Percentiles rank a stretch among this genome's conserved stretches.
Conservation (phyloP, 2,329 filamentous ascomycete species). For the Alternaria sp. region DNA sequence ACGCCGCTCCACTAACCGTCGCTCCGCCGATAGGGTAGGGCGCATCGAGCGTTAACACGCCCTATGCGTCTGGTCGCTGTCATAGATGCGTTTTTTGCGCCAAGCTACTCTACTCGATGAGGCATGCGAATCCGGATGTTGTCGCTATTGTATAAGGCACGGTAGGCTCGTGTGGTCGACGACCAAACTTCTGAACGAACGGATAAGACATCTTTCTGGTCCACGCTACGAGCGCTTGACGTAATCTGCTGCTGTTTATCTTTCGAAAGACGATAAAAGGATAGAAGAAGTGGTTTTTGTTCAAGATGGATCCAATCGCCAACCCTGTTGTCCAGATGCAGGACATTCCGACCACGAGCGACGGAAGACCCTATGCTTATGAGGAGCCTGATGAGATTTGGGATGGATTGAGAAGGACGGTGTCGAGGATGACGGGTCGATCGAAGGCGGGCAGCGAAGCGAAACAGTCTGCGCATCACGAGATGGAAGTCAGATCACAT, state of each 20-base stretch:
- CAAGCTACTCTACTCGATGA: conserved; percentile 1
- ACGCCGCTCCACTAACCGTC: not conserved
- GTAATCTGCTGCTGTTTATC: not conserved
- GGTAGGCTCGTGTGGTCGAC: not conserved
- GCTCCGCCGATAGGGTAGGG: conserved; percentile 2
- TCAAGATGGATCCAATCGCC: conserved; percentile 36
- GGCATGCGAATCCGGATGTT: not conserved
- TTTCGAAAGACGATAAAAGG: not conserved
- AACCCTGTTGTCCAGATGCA: conserved; percentile 36
- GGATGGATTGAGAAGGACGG: conserved; percentile 22
- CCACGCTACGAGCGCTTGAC: not conserved
- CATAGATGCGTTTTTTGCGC: conserved; percentile 3
- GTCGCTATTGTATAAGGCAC: not conserved
- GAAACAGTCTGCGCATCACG: conserved; percentile 16
- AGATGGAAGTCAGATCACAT: conserved; percentile 10
- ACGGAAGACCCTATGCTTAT: conserved; percentile 7
- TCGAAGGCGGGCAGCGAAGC: conserved; percentile 23
- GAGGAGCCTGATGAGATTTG: conserved; percentile 27
- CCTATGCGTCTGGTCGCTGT: not conserved
- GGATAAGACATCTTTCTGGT: not conserved
- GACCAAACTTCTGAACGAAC: not conserved
- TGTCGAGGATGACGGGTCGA: conserved; percentile 28
- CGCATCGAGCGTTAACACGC: not conserved
- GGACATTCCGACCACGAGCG: conserved; percentile 17
- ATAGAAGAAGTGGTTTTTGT: not conserved